Evolutionary conservation across 2,329 filamentous ascomycete genomes (phyloP).

Genomic region (Macrophomina pseudophaseolina): DNA sequence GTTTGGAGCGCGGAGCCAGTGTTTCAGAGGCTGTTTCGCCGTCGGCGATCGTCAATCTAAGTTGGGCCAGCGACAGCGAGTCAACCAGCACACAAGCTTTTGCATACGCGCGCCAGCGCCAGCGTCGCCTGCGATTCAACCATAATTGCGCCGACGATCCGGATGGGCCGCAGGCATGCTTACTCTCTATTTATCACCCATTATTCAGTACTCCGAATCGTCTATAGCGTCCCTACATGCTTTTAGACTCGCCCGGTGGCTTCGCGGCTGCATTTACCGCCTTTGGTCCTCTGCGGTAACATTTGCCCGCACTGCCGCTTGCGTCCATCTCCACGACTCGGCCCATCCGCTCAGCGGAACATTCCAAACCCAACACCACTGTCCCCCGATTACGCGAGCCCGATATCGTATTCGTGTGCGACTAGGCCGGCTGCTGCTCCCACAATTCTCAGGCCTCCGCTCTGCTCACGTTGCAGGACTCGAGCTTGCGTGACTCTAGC

Average conservation of each 20-base stretch:
- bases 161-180: conserved; percentile 15
- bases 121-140: conserved; percentile 12
- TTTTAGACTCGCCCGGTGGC: neutral
- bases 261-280: conserved; percentile 1
- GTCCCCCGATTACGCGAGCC: conserved; percentile 12
- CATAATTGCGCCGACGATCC: conserved; percentile 16
- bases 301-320: neutral
- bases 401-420: conserved; percentile 14
- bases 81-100: conserved; percentile 24
- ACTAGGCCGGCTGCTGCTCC: neutral
- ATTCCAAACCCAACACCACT: conserved; percentile 18
- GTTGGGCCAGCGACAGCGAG: conserved; percentile 11
- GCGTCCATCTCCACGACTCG: conserved; percentile 21
- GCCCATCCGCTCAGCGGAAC: conserved; percentile 18
- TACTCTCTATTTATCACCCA: conserved; percentile 4
- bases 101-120: conserved; percentile 1
- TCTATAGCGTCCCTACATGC: conserved; percentile 3
- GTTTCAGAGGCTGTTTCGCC: conserved; percentile 18
- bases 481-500: neutral
- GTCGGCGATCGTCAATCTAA: conserved; percentile 17
- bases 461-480: neutral
- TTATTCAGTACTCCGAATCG: conserved; percentile 5
- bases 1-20: conserved; percentile 11
- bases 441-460: conserved; percentile 7
- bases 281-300: neutral